A percentile compares a stretch with the other conserved stretches of the same genome.
Conservation (phyloP, 345 rosid species). For the Theobroma cacao region DNA sequence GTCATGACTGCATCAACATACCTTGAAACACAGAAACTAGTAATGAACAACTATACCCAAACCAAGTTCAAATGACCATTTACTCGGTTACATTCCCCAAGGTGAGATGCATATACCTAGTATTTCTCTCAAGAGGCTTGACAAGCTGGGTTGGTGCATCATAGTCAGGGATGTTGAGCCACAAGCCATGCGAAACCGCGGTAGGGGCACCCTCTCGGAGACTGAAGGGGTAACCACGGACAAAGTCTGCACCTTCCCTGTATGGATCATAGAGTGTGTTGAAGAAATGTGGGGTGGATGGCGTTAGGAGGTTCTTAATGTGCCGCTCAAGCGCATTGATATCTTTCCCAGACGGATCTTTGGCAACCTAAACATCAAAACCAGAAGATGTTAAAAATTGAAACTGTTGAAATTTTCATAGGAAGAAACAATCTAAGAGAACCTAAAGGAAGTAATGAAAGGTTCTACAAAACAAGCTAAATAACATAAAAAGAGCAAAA, state of each 20-base stretch:
- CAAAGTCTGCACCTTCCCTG: conserved; percentile 34
- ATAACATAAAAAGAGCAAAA: too few relatives aligned
- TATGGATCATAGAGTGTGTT: conserved; percentile 39
- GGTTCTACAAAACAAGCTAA: background rate
- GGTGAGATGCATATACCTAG: conserved; percentile 19
- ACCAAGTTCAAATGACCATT: background rate
- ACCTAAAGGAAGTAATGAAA: background rate
- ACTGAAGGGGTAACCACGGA: conserved; percentile 41
- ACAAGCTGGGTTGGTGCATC: conserved; percentile 42
- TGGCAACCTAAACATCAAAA: conserved; percentile 28
- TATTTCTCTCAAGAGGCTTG: conserved; percentile 39
- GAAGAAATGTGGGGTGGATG: conserved; percentile 36
- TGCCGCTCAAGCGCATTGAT: conserved; percentile 38
- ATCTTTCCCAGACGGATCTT: conserved; percentile 32
- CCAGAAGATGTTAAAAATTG: background rate
- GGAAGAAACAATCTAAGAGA: background rate
- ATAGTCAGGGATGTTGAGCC: conserved; percentile 46
- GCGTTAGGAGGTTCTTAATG: conserved; percentile 29
- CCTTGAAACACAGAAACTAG: background rate
- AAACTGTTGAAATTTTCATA: background rate
- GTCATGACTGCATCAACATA: conserved; percentile 37
- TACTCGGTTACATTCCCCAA: background rate
- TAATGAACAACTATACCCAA: conserved; percentile 1
- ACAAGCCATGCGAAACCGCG: conserved; percentile 38
- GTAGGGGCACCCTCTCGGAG: conserved; percentile 32